These are phyloP conservation scores for Trypanosoma brucei DNA, from an alignment of 208 protist genomes.

Conservation along the genomic window DNA sequence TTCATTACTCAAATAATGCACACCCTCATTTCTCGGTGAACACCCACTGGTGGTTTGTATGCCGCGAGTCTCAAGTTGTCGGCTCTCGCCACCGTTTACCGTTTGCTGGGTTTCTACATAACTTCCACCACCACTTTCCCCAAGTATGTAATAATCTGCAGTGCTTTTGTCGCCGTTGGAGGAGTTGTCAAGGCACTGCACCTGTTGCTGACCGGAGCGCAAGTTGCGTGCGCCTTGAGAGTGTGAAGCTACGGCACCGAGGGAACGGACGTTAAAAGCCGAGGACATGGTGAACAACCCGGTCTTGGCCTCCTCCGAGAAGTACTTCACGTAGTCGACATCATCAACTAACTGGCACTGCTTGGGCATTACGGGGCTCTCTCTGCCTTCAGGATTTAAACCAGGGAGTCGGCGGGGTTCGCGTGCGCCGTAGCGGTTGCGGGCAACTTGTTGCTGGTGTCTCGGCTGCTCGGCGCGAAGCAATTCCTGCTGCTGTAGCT, in stretches of 20 bases:
- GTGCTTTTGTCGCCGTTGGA: background rate
- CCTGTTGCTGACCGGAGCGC: background rate
- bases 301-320: background rate
- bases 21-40: too few species aligned
- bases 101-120: background rate
- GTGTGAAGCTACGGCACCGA: background rate
- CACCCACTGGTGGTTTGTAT: background rate
- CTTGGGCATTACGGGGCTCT: background rate
- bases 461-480: too few species aligned
- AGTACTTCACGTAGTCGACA: background rate
- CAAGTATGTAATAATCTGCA: background rate
- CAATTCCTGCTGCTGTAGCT: too few species aligned
- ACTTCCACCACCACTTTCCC: background rate
- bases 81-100: background rate
- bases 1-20: too few species aligned
- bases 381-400: background rate
- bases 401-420: too few species aligned
- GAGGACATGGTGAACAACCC: background rate
- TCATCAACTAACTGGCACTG: background rate
- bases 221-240: background rate
- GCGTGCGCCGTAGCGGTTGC: too few species aligned
- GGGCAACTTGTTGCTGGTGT: too few species aligned
- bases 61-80: background rate
- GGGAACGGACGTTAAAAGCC: background rate
- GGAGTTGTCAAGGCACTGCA: background rate